phyloP scores from a whole-genome alignment of 805 yeast genomes.

The Tetrapisispora pingtungensis region DNA sequence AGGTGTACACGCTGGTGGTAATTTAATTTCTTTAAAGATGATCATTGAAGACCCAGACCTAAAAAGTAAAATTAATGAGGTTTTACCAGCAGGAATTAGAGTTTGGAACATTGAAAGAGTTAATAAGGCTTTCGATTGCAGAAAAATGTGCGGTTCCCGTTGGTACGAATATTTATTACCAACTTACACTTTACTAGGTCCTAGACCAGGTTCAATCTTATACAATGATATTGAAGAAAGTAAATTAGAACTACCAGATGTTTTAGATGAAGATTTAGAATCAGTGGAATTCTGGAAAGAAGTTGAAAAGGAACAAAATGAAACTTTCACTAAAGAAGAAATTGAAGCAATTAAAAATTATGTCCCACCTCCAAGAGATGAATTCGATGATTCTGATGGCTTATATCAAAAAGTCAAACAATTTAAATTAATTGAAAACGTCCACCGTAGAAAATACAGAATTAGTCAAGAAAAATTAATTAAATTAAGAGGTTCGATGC shows the following conservation, averaged over 20 bases:
- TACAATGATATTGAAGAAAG: conserved; percentile 49
- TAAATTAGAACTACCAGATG: conserved; percentile 45
- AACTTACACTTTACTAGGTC: conserved; percentile 80
- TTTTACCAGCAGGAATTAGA: conserved; percentile 76
- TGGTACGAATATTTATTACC: conserved; percentile 91
- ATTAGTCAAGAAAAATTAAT: conserved; percentile 53
- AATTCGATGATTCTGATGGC: conserved; percentile 33
- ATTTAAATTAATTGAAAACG: conserved; percentile 55
- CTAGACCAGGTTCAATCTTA: conserved; percentile 66
- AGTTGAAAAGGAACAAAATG: conserved; percentile 33
- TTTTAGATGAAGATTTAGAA: conserved; percentile 53
- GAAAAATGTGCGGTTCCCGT: conserved; percentile 93
- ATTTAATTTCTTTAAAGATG: conserved; percentile 74
- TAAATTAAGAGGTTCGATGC: conserved; percentile 56
- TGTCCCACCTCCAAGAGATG: conserved; percentile 30
- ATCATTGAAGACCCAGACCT: conserved; percentile 69
- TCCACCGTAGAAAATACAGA: conserved; percentile 58
- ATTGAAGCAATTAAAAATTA: conserved; percentile 19
- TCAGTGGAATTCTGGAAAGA: conserved; percentile 65
- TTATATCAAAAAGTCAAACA: conserved; percentile 34
- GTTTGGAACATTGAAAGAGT: conserved; percentile 89
- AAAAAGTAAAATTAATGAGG: conserved; percentile 58
- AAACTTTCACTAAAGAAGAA: conserved; percentile 25
- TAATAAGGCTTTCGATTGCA: conserved; percentile 85
- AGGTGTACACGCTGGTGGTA: conserved; percentile 97